Base-by-base conservation (phyloP, 257 asterid species). In the Solanum sitiens region DNA sequence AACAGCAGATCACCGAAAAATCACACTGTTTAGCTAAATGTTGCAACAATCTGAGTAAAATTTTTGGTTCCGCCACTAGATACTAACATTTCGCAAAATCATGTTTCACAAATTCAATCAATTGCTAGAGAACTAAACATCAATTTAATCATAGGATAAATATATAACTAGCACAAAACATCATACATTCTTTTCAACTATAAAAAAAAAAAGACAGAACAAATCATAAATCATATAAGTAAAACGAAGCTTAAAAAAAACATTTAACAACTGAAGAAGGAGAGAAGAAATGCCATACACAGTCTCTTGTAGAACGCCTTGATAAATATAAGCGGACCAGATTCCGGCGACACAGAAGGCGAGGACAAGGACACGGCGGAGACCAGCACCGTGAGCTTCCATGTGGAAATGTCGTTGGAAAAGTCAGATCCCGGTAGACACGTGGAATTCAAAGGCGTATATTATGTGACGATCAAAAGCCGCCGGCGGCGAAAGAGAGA, bases 311-410 rank as follows among this genome's bases (percentile, higher is more conserved):
- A 97, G 98, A 87, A 96, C 92, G 90, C 99, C 99, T 90, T 97
- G 99, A 80, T 94, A 97, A 47, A 97, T 97, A 88, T 96, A 97
- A 40, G 99, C 99, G 56, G 98, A 86, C 99, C 99, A 96, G 91
- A 97, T 97, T 68, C 99, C 99, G 86, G 95, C 94, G 83, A 97
- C 98, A 85, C 99, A 97, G 44, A 95, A 93, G 15, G 95, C 90
- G 45, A 97, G 92, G 86, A 97, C 91, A 77, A 96, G 88, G 11
- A 96, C 93, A 87, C 99, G 99, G 90, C 92, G 92, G 93, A 96
- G 90, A 32, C 98, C 98, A 91, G 93, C 83, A 84, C 91, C 91
- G 89, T 93, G 94, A 79, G 93, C 91, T 93, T 95, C 98, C 99
- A 96, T 96, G 77, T 74, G 30, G 33, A 75, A 45, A 20, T 80